A percentile compares a stretch with the other conserved stretches of the same genome.
Evolutionary conservation across 331 rosid genomes (phyloP).

Genomic region (Saraca asoca): DNA sequence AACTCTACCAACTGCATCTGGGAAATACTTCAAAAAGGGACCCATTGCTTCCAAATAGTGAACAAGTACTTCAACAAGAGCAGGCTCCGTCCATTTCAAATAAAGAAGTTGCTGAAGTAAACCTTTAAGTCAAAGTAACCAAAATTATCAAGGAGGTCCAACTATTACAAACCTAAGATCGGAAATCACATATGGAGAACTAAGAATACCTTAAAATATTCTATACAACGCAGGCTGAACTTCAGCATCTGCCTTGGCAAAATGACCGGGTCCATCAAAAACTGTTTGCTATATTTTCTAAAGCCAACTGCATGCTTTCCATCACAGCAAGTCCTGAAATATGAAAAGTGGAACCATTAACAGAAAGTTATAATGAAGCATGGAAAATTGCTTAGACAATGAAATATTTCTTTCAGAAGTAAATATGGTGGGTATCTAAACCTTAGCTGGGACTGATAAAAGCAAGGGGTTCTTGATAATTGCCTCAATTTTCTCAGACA

Average conservation of each 20-base stretch:
- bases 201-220: conserved; percentile 75
- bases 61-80: conserved; percentile 81
- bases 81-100: conserved; percentile 85
- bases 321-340: conserved; percentile 76
- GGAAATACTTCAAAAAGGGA: conserved; percentile 80
- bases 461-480: conserved; percentile 61
- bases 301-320: conserved; percentile 90
- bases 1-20: conserved; percentile 90
- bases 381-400: conserved; percentile 29
- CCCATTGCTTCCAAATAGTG: conserved; percentile 93
- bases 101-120: conserved; percentile 85
- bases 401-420: conserved; percentile 1
- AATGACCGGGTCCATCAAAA: conserved; percentile 75
- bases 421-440: conserved; percentile 37
- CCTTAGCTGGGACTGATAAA: conserved; percentile 71
- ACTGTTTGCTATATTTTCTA: conserved; percentile 76
- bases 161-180: conserved; percentile 22
- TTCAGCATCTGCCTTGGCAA: conserved; percentile 56
- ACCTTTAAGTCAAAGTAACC: conserved; percentile 56
- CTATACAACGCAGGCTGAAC: conserved; percentile 63
- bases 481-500: conserved; percentile 68
- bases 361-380: conserved; percentile 26
- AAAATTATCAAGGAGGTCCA: conserved; percentile 28
- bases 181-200: conserved; percentile 23
- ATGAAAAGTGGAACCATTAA: conserved; percentile 35